Base-by-base conservation (phyloP, 495 filamentous ascomycete species). In the Trichoderma orchidacearum region DNA sequence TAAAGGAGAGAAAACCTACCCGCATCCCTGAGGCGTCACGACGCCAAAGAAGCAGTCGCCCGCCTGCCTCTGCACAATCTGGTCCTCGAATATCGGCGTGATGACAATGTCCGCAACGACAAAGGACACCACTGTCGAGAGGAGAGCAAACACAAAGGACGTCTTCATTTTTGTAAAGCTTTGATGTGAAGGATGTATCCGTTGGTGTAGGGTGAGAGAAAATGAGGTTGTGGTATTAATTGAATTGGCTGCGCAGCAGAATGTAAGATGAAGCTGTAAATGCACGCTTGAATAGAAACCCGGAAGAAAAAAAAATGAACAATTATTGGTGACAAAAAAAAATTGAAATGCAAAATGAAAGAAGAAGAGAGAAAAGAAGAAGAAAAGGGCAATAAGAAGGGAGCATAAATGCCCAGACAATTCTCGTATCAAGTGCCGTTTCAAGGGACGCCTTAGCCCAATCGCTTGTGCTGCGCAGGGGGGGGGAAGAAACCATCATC, bases 21-120 rank as follows among this genome's bases (percentile, higher is more conserved):
- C 73, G 70, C 75, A 77, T 35, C 75, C 73, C 56, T 63, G 62
- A 21, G 73, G 75, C 12, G 75, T 76, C 0, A 67, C 66, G n/a
- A 74, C 66, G 51, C 75, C 75, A 59, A 75, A 75, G 65, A 70
- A 75, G 60, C 75, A 77, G 59, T 77, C 75, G 23, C 66, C 73
- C 18, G 55, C 17, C 5, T 60, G 53, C 57, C 65, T 71, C 38
- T 64, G 58, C 11, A 77, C 69, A 56, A 77, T 64, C 66, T 76
- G 73, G 38, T 76, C 65, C 21, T 56, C 58, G 35, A 30, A 57
- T 64, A 77, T 70, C 45, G 73, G 73, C 13, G 70, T 73, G 61
- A 71, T 69, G 53, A 77, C 71, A 21, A 77, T 64, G 52, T 72
- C 73, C 53, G 73, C 75, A 53, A 63, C 70, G 64, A 56, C 74